Conservation (phyloP, 352 stramenopile genomes). For the Plasmopara halstedii region DNA sequence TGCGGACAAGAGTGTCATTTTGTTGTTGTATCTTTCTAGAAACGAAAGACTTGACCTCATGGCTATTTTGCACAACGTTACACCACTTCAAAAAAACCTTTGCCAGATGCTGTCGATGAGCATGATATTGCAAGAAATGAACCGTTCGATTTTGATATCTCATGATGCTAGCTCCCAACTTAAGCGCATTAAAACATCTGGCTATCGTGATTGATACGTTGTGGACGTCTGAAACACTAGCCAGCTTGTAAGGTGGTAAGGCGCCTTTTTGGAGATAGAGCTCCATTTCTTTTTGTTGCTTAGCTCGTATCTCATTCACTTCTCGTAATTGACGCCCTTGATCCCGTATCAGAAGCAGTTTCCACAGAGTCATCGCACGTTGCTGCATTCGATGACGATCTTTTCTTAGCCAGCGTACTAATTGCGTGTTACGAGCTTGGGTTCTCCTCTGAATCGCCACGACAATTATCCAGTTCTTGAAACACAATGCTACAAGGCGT, state of each 20-base stretch:
- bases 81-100: constrained; percentile 14
- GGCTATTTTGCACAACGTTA: constrained; percentile 2
- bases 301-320: constrained; percentile 3
- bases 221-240: not conserved
- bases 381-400: constrained; percentile 5
- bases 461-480: constrained; percentile 12
- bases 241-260: constrained; percentile 11
- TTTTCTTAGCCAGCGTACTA: constrained; percentile 10
- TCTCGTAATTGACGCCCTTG: constrained; percentile 11
- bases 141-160: constrained; percentile 5
- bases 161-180: constrained; percentile 8
- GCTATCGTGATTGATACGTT: constrained; percentile 7
- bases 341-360: constrained; percentile 13
- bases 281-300: constrained; percentile 11
- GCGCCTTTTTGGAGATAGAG: constrained; percentile 12
- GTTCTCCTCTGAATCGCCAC: constrained; percentile 1
- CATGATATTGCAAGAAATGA: constrained; percentile 13
- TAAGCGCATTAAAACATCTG: constrained; percentile 22
- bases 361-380: constrained; percentile 13
- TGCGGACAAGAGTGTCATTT: constrained; percentile 3
- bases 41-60: constrained; percentile 3
- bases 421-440: constrained; percentile 6
- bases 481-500: constrained; percentile 5
- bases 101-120: constrained; percentile 5
- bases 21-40: constrained; percentile 4